phyloP scores from a whole-genome alignment of 768 basidiomycete genomes.

The Leccinum broughii region DNA sequence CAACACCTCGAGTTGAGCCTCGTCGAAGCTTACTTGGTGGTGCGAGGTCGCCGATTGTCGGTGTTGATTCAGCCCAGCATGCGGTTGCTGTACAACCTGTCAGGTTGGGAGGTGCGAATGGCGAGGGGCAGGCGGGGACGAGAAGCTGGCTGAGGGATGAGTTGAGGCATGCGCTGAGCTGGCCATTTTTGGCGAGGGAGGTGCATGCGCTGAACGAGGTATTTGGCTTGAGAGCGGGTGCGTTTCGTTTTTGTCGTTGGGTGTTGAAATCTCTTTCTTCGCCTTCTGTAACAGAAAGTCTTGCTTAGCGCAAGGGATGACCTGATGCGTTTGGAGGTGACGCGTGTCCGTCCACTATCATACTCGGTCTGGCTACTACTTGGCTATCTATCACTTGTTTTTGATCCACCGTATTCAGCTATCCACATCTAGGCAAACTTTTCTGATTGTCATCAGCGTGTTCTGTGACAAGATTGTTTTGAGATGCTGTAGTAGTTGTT shows the following conservation, averaged over 20 bases:
- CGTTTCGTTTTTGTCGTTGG: not conserved
- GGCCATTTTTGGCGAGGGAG: conserved; percentile 85
- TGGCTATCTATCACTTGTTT: no score
- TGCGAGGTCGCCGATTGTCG: conserved; percentile 84
- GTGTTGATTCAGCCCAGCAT: conserved; percentile 96
- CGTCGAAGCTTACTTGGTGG: conserved; percentile 92
- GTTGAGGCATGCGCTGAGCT: conserved; percentile 68
- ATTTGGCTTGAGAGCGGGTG: conserved; percentile 43
- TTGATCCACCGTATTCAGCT: no score
- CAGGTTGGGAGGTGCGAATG: conserved; percentile 91
- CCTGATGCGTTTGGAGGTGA: no score
- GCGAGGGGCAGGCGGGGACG: conserved; percentile 64
- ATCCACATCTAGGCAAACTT: no score
- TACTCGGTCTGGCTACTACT: no score
- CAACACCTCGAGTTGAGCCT: conserved; percentile 82
- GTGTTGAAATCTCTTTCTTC: not conserved
- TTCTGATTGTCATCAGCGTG: no score
- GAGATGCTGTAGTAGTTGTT: no score
- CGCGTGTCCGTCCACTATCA: no score
- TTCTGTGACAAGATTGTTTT: no score
- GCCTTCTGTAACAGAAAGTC: not conserved
- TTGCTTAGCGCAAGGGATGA: no score
- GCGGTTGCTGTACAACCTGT: conserved; percentile 88
- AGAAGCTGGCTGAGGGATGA: conserved; percentile 51
- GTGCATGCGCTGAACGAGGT: conserved; percentile 84